A percentile compares a stretch with the other conserved stretches of the same genome.
Conservation (phyloP, 306 rosid genomes). For the Vicia faba region DNA sequence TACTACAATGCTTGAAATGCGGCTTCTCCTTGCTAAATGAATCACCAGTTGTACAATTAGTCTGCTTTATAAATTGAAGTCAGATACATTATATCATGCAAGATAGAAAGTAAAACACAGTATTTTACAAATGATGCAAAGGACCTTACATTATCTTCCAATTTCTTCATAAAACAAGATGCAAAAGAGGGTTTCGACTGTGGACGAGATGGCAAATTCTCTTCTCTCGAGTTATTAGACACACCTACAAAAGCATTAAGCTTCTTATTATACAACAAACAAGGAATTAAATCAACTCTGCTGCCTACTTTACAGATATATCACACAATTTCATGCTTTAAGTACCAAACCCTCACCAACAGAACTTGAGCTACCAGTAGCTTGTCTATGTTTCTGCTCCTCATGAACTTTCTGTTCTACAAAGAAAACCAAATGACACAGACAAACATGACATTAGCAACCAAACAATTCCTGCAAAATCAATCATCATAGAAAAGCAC, state of each 20-base stretch:
- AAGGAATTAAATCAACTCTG: neutral
- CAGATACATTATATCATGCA: conserved; percentile 25
- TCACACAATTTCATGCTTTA: conserved; percentile 28
- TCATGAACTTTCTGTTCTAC: conserved; percentile 58
- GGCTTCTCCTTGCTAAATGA: conserved; percentile 57
- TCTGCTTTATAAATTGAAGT: conserved; percentile 54
- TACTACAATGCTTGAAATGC: conserved; percentile 46
- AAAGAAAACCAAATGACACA: conserved; percentile 28
- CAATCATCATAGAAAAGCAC: neutral
- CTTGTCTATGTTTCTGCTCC: conserved; percentile 41
- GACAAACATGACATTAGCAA: conserved; percentile 34
- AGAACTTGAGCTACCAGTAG: conserved; percentile 40
- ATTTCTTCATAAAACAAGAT: conserved; percentile 48
- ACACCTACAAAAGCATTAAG: conserved; percentile 51
- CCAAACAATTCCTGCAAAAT: conserved; percentile 5
- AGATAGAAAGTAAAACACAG: conserved; percentile 29
- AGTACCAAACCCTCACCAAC: conserved; percentile 50
- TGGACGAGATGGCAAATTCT: conserved; percentile 41
- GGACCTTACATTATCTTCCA: conserved; percentile 62
- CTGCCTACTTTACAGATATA: conserved; percentile 15
- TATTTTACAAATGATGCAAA: conserved; percentile 33
- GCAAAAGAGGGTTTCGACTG: conserved; percentile 47
- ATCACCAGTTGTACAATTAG: conserved; percentile 29
- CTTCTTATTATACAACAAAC: conserved; percentile 22
- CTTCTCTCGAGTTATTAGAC: conserved; percentile 46